These are phyloP conservation scores for Ophiostoma perfectum DNA, from an alignment of 2,329 filamentous ascomycete species.

Conservation along the genomic window DNA sequence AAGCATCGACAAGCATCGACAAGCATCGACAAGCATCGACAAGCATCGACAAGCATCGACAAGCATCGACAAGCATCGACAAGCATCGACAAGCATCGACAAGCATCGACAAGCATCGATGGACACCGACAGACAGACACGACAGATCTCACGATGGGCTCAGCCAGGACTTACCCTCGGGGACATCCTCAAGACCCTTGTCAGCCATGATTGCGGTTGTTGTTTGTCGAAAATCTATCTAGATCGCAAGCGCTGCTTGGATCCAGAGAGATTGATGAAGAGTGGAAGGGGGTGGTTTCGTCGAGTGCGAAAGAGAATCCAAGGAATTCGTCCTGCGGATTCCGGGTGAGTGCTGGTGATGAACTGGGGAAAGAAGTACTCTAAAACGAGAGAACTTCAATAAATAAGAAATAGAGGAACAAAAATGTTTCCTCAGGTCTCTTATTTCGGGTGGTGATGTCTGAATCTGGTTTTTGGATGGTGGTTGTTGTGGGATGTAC, in stretches of 20 bases:
- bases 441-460: background rate
- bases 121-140: background rate
- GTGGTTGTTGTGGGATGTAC: background rate
- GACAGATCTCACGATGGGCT: background rate
- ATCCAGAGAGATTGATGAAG: conserved; percentile 53
- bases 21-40: too few relatives aligned
- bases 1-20: too few relatives aligned
- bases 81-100: too few relatives aligned
- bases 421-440: background rate
- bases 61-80: too few relatives aligned
- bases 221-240: conserved; percentile 46
- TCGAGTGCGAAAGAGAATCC: conserved; percentile 25
- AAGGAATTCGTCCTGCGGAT: conserved; percentile 30
- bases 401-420: background rate
- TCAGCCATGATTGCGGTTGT: conserved; percentile 93
- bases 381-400: background rate
- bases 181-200: conserved; percentile 97
- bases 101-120: too few relatives aligned
- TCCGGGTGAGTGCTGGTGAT: conserved; percentile 21
- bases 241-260: conserved; percentile 75
- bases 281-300: background rate
- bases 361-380: conserved; percentile 8
- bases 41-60: too few relatives aligned
- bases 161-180: conserved; percentile 68
- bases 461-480: background rate